Evolutionary conservation across 495 filamentous ascomycete species (phyloP), one percentile per base, ranked within the genome.

Genomic region (Saxophila tyrrhenica): DNA sequence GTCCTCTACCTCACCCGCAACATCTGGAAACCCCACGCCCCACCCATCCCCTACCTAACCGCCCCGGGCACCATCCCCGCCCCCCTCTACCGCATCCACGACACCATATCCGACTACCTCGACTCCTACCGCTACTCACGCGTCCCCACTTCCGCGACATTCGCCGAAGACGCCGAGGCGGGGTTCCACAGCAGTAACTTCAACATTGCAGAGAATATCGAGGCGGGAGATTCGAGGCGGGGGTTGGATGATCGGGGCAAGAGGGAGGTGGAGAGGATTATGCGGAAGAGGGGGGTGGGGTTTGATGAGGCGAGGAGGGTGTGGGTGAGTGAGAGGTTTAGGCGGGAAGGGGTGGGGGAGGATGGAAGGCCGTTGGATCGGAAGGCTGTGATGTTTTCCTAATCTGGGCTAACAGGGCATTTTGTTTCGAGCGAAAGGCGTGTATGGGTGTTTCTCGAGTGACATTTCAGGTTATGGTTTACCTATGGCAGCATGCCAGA

Each of bases 271-370:
- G 73, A 84, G 57, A 77, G 73, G 55, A 90, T 98, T 66, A 98
- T 98, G 94, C 87, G 83, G 74, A 78, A 69, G 62, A 76, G 81
- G 56, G 72, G 69, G 44, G 75, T 95, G 17, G 74, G 74, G 50
- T 97, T 98, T 65, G 92, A 98, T 71, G 89, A 98, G 72, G 92
- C 92, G 23, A 76, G 92, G 55, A 73, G 85, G 48, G 76, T 90
- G 20, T 91, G 84, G 62, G 90, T 85, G 62, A 82, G 94, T 73
- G 79, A 87, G 56, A 74, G 83, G 57, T 92, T 98, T 63, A 77
- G 77, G 60, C 87, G 81, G 65, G 87, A 94, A 62, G 84, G 85
- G 51, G 96, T 98, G 64, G 89, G 81, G 11, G 73, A 83, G 16
- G 94, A 97, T 68, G 92, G 94, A 32, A 70, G 80, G 63, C 92